Base-by-base conservation (phyloP, 176 grass and related monocot species). In the Musa schizocarpa region DNA sequence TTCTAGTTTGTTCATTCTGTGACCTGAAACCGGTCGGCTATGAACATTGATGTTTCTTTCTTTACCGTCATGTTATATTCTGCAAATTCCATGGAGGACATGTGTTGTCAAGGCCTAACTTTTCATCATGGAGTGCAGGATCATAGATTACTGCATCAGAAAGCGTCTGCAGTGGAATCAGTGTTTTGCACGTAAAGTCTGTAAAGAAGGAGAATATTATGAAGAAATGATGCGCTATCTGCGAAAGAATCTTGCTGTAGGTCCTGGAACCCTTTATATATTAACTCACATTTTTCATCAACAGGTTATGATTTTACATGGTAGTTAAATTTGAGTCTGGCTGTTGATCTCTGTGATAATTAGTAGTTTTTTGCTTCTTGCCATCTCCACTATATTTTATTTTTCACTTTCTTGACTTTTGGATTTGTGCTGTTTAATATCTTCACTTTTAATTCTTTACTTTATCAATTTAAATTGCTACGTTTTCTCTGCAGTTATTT, bases 181-280 rank as follows among this genome's bases (percentile, higher is more conserved):
- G 11, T 94, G 73, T 61, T 98, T 93, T 76, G 95, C 90, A 49
- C 86, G 90, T 61, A 91, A 89, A 87, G 86, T 98, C 52, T 87
- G 54, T 77, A 93, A 88, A 75, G 95, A 98, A 86, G 82, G 83
- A 73, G 95, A 98, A 64, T 98, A 93, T 76, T 91, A 98, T 72
- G 95, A 98, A 71, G 90, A 98, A 54, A 93, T 98, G 95, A 98
- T 98, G 95, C 86, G 76, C 54, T 93, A 98, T 70, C 86, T 94
- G n/a, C 82, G 84, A 61, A 85, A 52, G 79, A 98, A 93, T 87
- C 86, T 98, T 68, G 86, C 90, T 62, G 90, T 93, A 85, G 66
- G 77, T 72, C 49, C 55, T 58, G 16, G 17, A 16, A 13, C 14
- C 9, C 17, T 65, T 23, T 51, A 51, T 13, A 2, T 20, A 16